phyloP scores from a whole-genome alignment of 805 yeast genomes.

The Metahyphopichia silvanorum region DNA sequence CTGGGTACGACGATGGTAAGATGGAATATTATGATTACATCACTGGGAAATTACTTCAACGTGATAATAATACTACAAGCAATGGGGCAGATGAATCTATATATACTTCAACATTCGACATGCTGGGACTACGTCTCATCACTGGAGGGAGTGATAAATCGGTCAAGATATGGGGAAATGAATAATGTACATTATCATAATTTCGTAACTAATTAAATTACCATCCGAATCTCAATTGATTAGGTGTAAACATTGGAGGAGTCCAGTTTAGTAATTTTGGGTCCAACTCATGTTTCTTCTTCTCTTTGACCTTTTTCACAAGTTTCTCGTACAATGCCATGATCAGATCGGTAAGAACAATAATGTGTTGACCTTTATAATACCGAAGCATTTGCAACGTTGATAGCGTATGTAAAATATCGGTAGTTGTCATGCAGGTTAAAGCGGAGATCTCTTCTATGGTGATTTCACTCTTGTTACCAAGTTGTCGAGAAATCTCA shows the following conservation, averaged over 20 bases:
- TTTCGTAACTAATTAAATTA: conserved; percentile 22
- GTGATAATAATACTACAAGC: conserved; percentile 47
- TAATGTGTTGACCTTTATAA: conserved; percentile 91
- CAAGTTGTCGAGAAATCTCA: conserved; percentile 12
- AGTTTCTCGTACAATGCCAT: conserved; percentile 70
- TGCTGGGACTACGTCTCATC: conserved; percentile 73
- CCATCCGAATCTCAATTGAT: conserved; percentile 96
- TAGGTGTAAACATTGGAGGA: conserved; percentile 94
- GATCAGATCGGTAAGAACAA: conserved; percentile 81
- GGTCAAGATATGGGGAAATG: conserved; percentile 62
- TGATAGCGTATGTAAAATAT: conserved; percentile 88
- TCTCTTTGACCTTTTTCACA: conserved; percentile 48
- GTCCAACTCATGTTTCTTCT: conserved; percentile 73
- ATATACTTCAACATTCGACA: conserved; percentile 69
- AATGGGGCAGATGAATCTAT: conserved; percentile 73
- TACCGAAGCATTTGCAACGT: conserved; percentile 86
- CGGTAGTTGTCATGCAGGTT: conserved; percentile 96
- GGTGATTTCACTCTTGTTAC: conserved; percentile 50
- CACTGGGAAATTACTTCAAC: conserved; percentile 62
- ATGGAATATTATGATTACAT: conserved; percentile 77
- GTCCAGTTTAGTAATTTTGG: conserved; percentile 79
- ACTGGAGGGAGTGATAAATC: conserved; percentile 92
- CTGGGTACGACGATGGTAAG: conserved; percentile 83
- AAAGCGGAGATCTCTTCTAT: conserved; percentile 85
- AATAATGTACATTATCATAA: conserved; percentile 3